Conservation (phyloP, 2,329 filamentous ascomycete species). For the Cladophialophora carrionii region DNA sequence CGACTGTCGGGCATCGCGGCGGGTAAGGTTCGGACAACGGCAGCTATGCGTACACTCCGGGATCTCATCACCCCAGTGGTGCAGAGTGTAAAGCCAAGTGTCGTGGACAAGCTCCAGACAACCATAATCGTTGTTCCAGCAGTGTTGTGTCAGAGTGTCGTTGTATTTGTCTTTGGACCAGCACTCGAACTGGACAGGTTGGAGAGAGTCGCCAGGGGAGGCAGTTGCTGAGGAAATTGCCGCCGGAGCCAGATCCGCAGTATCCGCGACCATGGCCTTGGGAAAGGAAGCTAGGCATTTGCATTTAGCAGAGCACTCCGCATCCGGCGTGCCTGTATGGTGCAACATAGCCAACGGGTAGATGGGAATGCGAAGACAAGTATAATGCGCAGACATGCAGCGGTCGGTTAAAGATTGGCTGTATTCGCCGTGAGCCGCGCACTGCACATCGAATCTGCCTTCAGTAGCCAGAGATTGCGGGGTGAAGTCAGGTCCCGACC, state of each 20-base stretch:
- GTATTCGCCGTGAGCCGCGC: neutral
- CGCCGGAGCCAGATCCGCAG: neutral
- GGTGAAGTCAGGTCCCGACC: neutral
- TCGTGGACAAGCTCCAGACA: neutral
- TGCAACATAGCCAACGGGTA: constrained; percentile 1
- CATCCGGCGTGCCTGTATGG: neutral
- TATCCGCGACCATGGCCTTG: neutral
- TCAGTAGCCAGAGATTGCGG: neutral
- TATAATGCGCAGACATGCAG: constrained; percentile 8
- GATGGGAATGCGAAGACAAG: neutral
- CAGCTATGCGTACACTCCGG: neutral
- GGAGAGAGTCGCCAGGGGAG: neutral
- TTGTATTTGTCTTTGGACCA: constrained; percentile 4
- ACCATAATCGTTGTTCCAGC: constrained; percentile 8
- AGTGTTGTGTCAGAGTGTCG: constrained; percentile 13
- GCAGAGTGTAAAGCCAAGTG: neutral
- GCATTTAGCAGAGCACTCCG: neutral
- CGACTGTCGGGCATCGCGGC: neutral
- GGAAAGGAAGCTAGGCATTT: neutral
- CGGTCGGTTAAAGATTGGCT: constrained; percentile 6
- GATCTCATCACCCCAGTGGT: neutral
- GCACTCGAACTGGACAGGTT: constrained; percentile 2
- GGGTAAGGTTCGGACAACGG: neutral
- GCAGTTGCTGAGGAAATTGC: neutral
- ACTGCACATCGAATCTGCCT: constrained; percentile 2